A percentile compares a stretch with the other conserved stretches of the same genome.
Conservation (phyloP, 306 rosid species). For the Fagus crenata region DNA sequence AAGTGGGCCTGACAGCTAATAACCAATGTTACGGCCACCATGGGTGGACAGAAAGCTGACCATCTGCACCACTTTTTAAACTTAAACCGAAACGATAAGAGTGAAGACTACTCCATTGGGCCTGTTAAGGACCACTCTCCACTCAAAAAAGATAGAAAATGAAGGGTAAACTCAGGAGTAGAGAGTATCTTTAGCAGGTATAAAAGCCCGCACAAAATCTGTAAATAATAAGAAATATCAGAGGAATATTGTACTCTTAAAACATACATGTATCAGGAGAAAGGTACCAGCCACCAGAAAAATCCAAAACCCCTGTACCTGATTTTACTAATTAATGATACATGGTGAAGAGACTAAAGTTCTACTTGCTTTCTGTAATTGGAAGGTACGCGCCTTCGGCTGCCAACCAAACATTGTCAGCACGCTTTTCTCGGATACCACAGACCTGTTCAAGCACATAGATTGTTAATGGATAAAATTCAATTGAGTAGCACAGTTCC, state of each 20-base stretch:
- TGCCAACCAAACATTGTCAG: slow-evolving; percentile 92
- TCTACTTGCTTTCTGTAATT: slow-evolving; percentile 63
- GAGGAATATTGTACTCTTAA: slow-evolving; percentile 26
- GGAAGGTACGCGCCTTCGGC: slow-evolving; percentile 98
- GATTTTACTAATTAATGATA: slow-evolving; percentile 24
- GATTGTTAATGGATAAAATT: slow-evolving; percentile 11
- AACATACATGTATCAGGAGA: slow-evolving; percentile 12
- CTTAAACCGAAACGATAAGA: too few species aligned
- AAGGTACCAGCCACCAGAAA: slow-evolving; percentile 32
- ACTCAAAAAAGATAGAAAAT: too few species aligned
- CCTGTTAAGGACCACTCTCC: too few species aligned
- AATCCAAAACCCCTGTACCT: slow-evolving; percentile 38
- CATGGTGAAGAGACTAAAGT: slow-evolving; percentile 3
- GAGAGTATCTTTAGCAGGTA: neutral
- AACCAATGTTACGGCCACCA: too few species aligned
- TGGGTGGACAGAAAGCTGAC: too few species aligned
- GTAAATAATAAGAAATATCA: slow-evolving; percentile 17
- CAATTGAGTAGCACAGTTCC: neutral
- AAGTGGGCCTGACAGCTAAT: too few species aligned
- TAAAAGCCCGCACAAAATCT: slow-evolving; percentile 21
- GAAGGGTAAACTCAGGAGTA: too few species aligned
- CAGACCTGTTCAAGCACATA: slow-evolving; percentile 59
- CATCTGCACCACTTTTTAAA: too few species aligned
- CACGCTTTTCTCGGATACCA: slow-evolving; percentile 79
- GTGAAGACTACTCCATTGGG: too few species aligned